Percentiles rank a stretch among this genome's conserved stretches.
Conservation (phyloP, 164 flowering plant species). For the Hamamelis virginiana region DNA sequence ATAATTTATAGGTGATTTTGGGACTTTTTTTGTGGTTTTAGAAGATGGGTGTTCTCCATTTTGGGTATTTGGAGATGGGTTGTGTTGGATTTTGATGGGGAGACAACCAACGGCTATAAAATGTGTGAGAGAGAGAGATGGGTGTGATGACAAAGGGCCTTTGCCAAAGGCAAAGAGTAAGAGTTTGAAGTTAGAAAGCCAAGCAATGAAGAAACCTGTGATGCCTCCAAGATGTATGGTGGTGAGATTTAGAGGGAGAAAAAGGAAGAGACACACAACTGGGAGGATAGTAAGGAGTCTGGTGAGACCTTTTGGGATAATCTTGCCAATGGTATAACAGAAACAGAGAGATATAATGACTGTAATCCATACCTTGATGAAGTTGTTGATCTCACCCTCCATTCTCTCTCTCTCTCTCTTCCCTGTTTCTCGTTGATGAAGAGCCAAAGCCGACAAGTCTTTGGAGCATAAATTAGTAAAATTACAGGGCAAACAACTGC, state of each 20-base stretch:
- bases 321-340: slow-evolving; percentile 21
- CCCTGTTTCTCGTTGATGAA: too few species aligned
- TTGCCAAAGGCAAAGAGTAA: slow-evolving; percentile 42
- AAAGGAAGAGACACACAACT: not conserved
- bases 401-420: not conserved
- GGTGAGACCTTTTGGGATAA: not conserved
- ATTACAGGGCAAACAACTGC: too few species aligned
- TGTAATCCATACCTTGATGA: slow-evolving; percentile 36
- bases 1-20: slow-evolving; percentile 24
- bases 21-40: slow-evolving; percentile 1
- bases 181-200: slow-evolving; percentile 68
- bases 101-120: slow-evolving; percentile 39
- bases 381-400: slow-evolving; percentile 32
- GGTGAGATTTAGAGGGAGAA: not conserved
- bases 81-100: slow-evolving; percentile 42
- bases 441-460: too few species aligned
- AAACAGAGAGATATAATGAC: slow-evolving; percentile 33
- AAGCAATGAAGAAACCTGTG: slow-evolving; percentile 41
- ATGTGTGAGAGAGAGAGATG: slow-evolving; percentile 25
- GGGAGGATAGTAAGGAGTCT: not conserved
- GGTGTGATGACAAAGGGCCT: slow-evolving; percentile 35
- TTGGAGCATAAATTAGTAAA: too few species aligned
- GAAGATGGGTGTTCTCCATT: not conserved
- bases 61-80: not conserved
- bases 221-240: slow-evolving; percentile 31